Percentiles rank a stretch among this genome's conserved stretches.
Evolutionary conservation across 2,329 filamentous ascomycete genomes (phyloP).

Genomic region (Pezicula neosporulosa): DNA sequence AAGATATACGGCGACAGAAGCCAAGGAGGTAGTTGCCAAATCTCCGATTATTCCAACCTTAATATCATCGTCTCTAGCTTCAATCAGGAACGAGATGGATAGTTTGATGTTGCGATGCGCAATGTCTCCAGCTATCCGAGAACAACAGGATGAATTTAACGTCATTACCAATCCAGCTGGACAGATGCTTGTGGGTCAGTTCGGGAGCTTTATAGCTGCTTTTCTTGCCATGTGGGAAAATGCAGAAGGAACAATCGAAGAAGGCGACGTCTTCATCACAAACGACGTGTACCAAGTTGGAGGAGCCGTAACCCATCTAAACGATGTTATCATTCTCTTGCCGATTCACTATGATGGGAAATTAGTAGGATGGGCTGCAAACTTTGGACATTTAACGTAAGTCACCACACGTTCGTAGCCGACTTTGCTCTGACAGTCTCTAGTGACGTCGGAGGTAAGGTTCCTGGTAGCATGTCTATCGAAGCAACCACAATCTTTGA

Average conservation of each 20-base stretch:
- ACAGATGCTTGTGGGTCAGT: conserved; percentile 48
- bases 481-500: conserved; percentile 44
- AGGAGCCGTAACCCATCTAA: conserved; percentile 46
- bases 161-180: conserved; percentile 45
- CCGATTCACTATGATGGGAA: conserved; percentile 41
- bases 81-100: conserved; percentile 47
- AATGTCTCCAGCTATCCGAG: conserved; percentile 47
- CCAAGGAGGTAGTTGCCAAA: conserved; percentile 31
- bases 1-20: conserved; percentile 20
- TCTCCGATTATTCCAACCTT: conserved; percentile 40
- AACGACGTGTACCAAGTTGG: conserved; percentile 46
- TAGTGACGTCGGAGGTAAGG: conserved; percentile 38
- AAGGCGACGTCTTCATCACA: conserved; percentile 47
- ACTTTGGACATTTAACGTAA: conserved; percentile 44
- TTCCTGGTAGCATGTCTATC: conserved; percentile 47
- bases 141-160: conserved; percentile 50
- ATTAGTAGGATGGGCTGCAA: conserved; percentile 45
- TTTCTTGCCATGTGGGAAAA: conserved; percentile 41
- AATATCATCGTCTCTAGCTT: conserved; percentile 40
- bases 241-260: conserved; percentile 36
- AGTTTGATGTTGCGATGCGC: conserved; percentile 46
- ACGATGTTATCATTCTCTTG: conserved; percentile 45
- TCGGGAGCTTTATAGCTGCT: conserved; percentile 45
- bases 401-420: neutral
- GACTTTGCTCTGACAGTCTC: neutral